Evolutionary conservation across 805 yeast species (phyloP).

Genomic region (Wickerhamiella qilinensis): DNA sequence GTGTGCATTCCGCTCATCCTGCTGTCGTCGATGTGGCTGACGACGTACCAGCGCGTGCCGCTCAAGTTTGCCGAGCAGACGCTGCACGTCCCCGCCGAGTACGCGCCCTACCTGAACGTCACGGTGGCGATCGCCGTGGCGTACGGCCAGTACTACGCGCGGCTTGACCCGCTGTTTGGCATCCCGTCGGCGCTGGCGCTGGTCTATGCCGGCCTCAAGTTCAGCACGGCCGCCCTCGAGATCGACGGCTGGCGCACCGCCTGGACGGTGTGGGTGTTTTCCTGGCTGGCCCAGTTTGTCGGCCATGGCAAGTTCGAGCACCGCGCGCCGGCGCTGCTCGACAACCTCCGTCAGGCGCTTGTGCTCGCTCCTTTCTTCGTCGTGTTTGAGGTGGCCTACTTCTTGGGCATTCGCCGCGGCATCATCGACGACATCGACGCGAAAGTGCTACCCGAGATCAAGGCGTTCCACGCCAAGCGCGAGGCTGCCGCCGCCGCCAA

Average conservation of each 20-base stretch:
- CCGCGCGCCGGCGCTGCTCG: conserved; percentile 75
- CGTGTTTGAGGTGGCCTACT: conserved; percentile 56
- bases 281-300: conserved; percentile 75
- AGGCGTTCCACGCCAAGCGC: conserved; percentile 15
- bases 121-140: conserved; percentile 31
- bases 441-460: conserved; percentile 20
- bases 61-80: conserved; percentile 1
- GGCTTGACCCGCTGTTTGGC: conserved; percentile 39
- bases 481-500: too few species aligned
- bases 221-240: conserved; percentile 17
- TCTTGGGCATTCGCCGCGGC: conserved; percentile 42
- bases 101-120: conserved; percentile 23
- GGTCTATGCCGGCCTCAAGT: conserved; percentile 16
- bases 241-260: conserved; percentile 19
- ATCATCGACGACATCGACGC: conserved; percentile 35
- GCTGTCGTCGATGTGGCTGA: conserved; percentile 32
- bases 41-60: conserved; percentile 18
- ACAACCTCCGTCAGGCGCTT: conserved; percentile 67
- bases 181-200: conserved; percentile 28
- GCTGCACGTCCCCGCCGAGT: conserved; percentile 5
- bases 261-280: conserved; percentile 29
- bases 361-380: conserved; percentile 88
- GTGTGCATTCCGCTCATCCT: conserved; percentile 68
- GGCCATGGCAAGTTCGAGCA: conserved; percentile 77
- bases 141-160: conserved; percentile 43